These are phyloP conservation scores for Aureobasidium melanogenum DNA, from an alignment of 2,329 filamentous ascomycete species.

Conservation along the genomic window DNA sequence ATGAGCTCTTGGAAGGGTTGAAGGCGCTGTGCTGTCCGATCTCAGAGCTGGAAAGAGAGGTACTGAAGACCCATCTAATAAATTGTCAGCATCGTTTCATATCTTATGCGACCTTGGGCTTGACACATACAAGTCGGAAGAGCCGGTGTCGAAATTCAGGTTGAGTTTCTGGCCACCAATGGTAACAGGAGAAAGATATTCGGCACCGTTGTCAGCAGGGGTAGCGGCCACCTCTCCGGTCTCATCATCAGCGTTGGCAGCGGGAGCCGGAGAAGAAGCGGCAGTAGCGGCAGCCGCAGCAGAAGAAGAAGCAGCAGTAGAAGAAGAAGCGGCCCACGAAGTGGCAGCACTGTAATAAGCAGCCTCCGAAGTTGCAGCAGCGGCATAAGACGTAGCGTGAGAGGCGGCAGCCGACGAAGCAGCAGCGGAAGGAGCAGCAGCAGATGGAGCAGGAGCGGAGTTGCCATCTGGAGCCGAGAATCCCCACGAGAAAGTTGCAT, in stretches of 20 bases:
- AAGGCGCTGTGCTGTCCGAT: conserved; percentile 48
- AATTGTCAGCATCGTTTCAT: neutral
- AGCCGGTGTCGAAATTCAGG: conserved; percentile 69
- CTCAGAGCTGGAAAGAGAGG: conserved; percentile 39
- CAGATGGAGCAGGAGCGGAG: neutral
- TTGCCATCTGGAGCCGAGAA: neutral
- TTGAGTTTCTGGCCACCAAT: conserved; percentile 61
- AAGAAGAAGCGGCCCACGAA: neutral
- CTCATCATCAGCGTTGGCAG: conserved; percentile 14
- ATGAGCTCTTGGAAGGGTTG: conserved; percentile 43
- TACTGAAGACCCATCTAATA: conserved; percentile 60
- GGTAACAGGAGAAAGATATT: conserved; percentile 62
- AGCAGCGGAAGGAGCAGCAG: neutral
- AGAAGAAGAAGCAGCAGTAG: neutral
- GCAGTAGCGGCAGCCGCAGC: neutral
- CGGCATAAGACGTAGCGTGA: neutral
- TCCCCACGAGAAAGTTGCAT: conserved; percentile 4
- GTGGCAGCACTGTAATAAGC: neutral
- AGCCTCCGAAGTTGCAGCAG: neutral
- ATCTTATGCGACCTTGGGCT: neutral
- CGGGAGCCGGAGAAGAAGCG: neutral
- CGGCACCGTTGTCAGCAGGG: conserved; percentile 55
- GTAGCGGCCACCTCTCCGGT: conserved; percentile 54
- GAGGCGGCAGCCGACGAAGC: neutral
- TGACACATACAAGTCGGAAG: conserved; percentile 54